Percentiles rank a stretch among this genome's conserved stretches.
These are phyloP conservation scores for Aspergillus bertholletiae DNA, from an alignment of 495 filamentous ascomycete species.

Conservation along the genomic window DNA sequence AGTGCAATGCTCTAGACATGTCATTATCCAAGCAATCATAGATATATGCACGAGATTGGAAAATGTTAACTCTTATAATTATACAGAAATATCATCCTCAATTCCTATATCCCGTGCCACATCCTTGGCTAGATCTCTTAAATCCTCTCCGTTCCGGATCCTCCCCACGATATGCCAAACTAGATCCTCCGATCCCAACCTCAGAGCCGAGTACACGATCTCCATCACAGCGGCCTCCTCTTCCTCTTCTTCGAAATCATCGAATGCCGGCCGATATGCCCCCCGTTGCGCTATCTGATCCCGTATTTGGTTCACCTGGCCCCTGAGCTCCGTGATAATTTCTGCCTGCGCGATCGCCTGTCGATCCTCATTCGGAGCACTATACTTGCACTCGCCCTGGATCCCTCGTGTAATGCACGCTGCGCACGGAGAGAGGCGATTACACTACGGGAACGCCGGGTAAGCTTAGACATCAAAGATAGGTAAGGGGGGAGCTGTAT, in stretches of 20 bases:
- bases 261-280: background rate
- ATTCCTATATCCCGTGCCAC: constrained; percentile 1
- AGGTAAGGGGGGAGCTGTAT: background rate
- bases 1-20: background rate
- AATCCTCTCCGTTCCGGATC: constrained; percentile 4
- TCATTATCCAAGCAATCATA: background rate
- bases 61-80: background rate
- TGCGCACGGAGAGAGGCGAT: constrained; percentile 17
- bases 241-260: background rate
- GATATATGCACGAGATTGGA: background rate
- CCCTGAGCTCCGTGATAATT: constrained; percentile 5
- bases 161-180: constrained; percentile 9
- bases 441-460: constrained; percentile 11
- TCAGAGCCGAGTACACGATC: constrained; percentile 13
- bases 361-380: constrained; percentile 13
- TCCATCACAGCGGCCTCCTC: constrained; percentile 10
- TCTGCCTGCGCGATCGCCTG: constrained; percentile 19
- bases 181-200: constrained; percentile 7
- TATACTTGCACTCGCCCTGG: constrained; percentile 13
- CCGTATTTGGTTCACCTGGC: background rate
- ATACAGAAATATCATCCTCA: background rate
- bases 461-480: background rate
- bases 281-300: background rate
- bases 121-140: constrained; percentile 5
- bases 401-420: constrained; percentile 15